Evolutionary conservation across 805 yeast genomes (phyloP).

Genomic region (Saccharomycopsis sp.): DNA sequence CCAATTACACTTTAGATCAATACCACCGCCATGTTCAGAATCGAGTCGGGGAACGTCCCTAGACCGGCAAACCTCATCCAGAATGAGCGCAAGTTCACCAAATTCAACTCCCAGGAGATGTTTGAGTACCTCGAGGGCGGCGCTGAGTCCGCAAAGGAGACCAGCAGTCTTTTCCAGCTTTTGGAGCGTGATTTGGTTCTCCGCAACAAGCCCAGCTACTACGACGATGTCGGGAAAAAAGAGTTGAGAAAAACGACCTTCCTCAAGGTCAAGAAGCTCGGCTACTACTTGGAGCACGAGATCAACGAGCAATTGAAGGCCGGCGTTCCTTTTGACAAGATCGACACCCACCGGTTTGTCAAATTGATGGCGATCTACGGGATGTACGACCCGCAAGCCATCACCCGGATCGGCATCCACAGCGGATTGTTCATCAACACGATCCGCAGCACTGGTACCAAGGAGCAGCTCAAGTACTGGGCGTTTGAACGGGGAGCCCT

Average conservation of each 20-base stretch:
- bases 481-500: constrained; percentile 59
- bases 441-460: constrained; percentile 81
- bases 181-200: constrained; percentile 18
- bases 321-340: constrained; percentile 33
- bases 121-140: constrained; percentile 29
- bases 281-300: constrained; percentile 7
- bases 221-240: constrained; percentile 14
- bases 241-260: constrained; percentile 16
- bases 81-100: constrained; percentile 23
- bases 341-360: constrained; percentile 34
- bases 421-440: constrained; percentile 78
- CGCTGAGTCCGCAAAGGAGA: constrained; percentile 24
- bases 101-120: constrained; percentile 24
- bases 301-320: constrained; percentile 17
- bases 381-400: constrained; percentile 69
- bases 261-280: constrained; percentile 16
- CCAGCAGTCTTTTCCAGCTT: constrained; percentile 5
- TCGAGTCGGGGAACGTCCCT: constrained; percentile 27
- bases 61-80: constrained; percentile 33
- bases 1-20: not conserved
- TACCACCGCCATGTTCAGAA: constrained; percentile 29
- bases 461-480: constrained; percentile 82
- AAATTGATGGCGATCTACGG: constrained; percentile 53
- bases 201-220: constrained; percentile 12
- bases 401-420: constrained; percentile 84